Conservation (phyloP, 1,284 basidiomycete species). For the Leccinum angustisporum region DNA sequence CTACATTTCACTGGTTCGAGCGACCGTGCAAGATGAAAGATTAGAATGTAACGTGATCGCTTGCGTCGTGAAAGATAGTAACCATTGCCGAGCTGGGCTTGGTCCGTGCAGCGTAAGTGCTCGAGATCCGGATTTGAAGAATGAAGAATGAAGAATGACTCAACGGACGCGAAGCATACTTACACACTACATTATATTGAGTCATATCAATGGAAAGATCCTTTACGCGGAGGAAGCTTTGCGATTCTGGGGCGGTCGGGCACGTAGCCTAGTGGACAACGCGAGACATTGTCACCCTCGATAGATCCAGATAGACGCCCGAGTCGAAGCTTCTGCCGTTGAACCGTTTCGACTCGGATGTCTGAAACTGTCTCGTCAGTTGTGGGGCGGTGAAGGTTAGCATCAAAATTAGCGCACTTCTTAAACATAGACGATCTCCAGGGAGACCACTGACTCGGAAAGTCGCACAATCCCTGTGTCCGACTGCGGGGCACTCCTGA, state of each 20-base stretch:
- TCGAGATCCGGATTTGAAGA: not conserved
- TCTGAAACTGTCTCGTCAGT: slow-evolving; percentile 1
- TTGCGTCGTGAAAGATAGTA: not conserved
- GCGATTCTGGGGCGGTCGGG: not conserved
- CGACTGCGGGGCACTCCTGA: not conserved
- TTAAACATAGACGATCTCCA: not conserved
- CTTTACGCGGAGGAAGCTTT: not conserved
- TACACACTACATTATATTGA: not conserved
- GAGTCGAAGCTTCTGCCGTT: not conserved
- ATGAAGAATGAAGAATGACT: not conserved
- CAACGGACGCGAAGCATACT: not conserved
- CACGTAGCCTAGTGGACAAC: not conserved
- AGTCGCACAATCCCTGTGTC: not conserved
- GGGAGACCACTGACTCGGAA: not conserved
- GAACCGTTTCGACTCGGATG: not conserved
- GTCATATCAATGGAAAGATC: not conserved
- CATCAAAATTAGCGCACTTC: not conserved
- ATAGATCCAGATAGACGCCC: not conserved
- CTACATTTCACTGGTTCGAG: not conserved
- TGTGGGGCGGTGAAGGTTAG: not conserved
- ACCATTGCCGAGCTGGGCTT: not conserved
- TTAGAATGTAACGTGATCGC: not conserved
- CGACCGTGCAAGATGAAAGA: not conserved
- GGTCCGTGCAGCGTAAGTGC: not conserved
- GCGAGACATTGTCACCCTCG: not conserved